These are phyloP conservation scores for Solanum virginianum DNA, from an alignment of 257 asterid species.

Conservation along the genomic window DNA sequence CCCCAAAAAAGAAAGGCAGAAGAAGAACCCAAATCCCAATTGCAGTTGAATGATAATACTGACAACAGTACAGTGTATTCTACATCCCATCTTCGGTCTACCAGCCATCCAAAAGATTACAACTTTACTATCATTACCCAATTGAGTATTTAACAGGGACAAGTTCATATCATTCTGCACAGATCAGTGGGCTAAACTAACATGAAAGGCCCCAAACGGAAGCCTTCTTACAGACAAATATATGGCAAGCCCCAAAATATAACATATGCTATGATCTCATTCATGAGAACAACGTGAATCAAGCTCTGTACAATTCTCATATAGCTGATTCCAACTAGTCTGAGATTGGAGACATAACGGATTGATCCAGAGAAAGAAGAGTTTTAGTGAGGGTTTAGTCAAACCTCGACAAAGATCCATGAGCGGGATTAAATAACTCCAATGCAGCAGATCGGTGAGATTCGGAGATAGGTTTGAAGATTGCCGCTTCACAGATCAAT, in stretches of 20 bases:
- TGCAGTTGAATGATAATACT: neutral
- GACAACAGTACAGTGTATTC: neutral
- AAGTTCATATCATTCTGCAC: neutral
- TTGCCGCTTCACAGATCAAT: conserved; percentile 51
- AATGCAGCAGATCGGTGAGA: conserved; percentile 85
- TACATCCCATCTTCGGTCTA: neutral
- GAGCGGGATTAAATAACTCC: conserved; percentile 41
- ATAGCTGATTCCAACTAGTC: neutral
- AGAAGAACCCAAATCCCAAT: neutral
- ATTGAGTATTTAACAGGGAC: neutral
- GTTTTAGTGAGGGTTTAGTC: conserved; percentile 33
- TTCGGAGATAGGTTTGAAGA: conserved; percentile 60
- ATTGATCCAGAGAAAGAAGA: neutral
- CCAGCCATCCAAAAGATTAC: neutral
- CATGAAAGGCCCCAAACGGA: neutral
- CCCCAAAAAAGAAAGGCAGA: neutral
- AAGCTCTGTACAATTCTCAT: neutral
- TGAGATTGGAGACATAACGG: neutral
- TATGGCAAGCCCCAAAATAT: neutral
- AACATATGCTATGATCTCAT: neutral
- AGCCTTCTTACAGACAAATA: neutral
- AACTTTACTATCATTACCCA: neutral
- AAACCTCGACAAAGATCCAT: conserved; percentile 68
- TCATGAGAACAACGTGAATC: neutral
- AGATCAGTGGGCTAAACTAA: neutral